These are phyloP conservation scores for Sanghuangporus weigelae DNA, from an alignment of 1,284 basidiomycete genomes.

Conservation along the genomic window DNA sequence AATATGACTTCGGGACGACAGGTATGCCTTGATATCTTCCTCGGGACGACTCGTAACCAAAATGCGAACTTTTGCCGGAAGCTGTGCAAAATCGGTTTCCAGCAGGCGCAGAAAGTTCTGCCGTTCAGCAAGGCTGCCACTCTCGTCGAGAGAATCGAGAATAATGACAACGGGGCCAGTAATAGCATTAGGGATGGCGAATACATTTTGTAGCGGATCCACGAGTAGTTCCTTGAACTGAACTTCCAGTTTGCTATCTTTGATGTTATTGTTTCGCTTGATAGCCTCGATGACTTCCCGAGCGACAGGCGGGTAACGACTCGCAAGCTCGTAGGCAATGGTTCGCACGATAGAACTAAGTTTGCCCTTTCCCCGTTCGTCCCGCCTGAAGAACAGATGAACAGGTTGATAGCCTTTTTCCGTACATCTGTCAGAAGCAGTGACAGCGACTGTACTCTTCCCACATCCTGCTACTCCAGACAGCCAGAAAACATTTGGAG, in stretches of 20 bases:
- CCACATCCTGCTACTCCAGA: conserved; percentile 19
- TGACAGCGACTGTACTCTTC: conserved; percentile 22
- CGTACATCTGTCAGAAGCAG: neutral
- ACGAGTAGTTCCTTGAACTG: neutral
- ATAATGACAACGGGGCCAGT: neutral
- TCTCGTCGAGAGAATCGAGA: neutral
- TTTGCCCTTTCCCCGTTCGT: neutral
- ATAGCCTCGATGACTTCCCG: neutral
- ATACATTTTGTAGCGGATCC: neutral
- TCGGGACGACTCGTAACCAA: neutral
- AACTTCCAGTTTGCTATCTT: neutral
- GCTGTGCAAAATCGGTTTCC: neutral
- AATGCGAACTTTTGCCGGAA: neutral
- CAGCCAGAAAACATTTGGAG: conserved; percentile 14
- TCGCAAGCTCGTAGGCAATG: neutral
- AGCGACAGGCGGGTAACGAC: conserved; percentile 8
- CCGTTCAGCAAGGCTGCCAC: neutral
- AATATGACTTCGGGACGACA: neutral
- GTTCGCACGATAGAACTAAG: neutral
- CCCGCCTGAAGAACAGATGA: conserved; percentile 1
- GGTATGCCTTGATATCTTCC: neutral
- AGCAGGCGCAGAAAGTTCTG: neutral
- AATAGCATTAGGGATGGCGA: no score
- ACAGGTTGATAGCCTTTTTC: neutral
- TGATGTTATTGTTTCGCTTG: neutral